Conservation (phyloP, 73 alveolate genomes). For the Diophrys appendiculata region DNA sequence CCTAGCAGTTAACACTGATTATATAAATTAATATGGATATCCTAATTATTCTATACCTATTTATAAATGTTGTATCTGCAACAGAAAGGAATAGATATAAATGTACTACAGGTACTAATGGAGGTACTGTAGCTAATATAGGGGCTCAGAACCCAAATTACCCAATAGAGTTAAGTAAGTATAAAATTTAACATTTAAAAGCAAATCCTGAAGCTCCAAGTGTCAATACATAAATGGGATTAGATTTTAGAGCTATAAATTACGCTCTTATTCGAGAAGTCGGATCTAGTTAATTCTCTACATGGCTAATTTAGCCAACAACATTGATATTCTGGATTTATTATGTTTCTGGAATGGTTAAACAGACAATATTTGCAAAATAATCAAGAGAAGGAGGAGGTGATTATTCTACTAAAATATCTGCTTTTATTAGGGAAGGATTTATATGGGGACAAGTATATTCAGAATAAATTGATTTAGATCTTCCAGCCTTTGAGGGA, state of each 20-base stretch:
- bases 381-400: not conserved
- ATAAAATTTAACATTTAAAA: too few relatives aligned
- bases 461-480: not conserved
- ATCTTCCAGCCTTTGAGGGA: not conserved
- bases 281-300: not conserved
- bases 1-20: too few relatives aligned
- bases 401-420: not conserved
- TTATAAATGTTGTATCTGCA: too few relatives aligned
- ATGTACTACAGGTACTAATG: not conserved
- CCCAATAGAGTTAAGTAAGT: not conserved
- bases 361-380: not conserved
- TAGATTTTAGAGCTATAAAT: not conserved
- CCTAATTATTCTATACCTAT: too few relatives aligned
- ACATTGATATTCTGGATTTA: not conserved
- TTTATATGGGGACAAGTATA: not conserved
- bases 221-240: not conserved
- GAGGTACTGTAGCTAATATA: not conserved
- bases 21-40: too few relatives aligned
- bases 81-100: not conserved
- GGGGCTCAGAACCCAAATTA: not conserved
- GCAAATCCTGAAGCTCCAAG: not conserved
- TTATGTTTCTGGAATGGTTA: not conserved
- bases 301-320: not conserved
- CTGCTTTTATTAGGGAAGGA: not conserved
- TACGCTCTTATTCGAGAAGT: not conserved